These are phyloP conservation scores for Mycogone perniciosa DNA, from an alignment of 2,329 filamentous ascomycete genomes.

Conservation along the genomic window DNA sequence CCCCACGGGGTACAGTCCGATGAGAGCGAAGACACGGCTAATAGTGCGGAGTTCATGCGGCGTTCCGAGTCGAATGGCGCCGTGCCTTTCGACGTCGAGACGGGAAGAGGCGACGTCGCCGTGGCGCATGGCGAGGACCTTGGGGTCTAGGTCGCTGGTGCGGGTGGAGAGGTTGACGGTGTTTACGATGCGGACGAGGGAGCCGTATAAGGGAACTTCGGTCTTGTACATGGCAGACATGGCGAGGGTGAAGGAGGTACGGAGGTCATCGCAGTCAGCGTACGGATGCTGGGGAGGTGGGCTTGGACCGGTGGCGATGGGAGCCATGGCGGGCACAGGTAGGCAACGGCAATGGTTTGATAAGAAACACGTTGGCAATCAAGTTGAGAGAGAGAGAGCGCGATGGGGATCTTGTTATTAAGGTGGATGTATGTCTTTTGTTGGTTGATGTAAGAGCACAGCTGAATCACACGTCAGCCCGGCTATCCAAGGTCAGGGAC, in stretches of 20 bases:
- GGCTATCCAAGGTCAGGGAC: no score
- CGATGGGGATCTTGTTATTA: no score
- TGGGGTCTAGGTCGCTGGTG: conserved; percentile 13
- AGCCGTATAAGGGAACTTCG: conserved; percentile 19
- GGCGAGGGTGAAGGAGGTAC: conserved; percentile 7
- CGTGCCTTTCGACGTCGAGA: conserved; percentile 30
- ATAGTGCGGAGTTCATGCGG: conserved; percentile 36
- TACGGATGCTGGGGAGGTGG: background rate
- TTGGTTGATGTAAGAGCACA: no score
- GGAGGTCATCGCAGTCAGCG: background rate
- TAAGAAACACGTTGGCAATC: background rate
- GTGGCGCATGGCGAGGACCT: conserved; percentile 15
- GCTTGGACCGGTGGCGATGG: background rate
- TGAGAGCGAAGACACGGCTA: conserved; percentile 36
- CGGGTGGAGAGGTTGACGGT: conserved; percentile 13
- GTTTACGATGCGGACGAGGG: conserved; percentile 16
- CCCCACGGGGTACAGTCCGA: conserved; percentile 43
- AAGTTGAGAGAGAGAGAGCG: background rate
- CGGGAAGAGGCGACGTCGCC: conserved; percentile 14
- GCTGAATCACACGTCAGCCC: no score
- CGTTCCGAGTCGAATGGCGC: conserved; percentile 42
- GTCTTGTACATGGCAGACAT: conserved; percentile 21
- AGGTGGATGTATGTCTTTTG: no score
- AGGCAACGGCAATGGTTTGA: background rate
- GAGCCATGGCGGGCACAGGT: background rate